phyloP scores from a whole-genome alignment of 805 yeast genomes.

The Nakazawaea wyomingensis region DNA sequence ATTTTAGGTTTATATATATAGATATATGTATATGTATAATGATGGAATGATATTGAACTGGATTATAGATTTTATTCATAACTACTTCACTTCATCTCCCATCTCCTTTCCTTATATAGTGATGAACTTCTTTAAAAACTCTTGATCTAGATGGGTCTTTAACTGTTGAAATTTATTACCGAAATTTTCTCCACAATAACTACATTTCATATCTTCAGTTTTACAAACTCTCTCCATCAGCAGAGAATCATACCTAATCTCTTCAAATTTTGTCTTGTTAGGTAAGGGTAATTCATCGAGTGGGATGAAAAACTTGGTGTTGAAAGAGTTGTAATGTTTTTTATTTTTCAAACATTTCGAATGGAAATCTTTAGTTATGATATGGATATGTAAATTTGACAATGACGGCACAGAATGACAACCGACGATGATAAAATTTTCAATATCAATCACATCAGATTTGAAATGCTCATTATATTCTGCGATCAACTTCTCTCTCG shows the following conservation, averaged over 20 bases:
- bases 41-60: no score
- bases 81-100: no score
- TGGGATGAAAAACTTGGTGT: constrained; percentile 55
- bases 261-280: constrained; percentile 24
- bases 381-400: constrained; percentile 67
- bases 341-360: constrained; percentile 52
- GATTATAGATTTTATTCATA: no score
- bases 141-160: constrained; percentile 35
- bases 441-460: constrained; percentile 24
- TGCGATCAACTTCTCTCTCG: constrained; percentile 20
- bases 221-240: constrained; percentile 32
- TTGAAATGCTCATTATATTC: constrained; percentile 16
- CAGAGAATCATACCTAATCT: constrained; percentile 34
- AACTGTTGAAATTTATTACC: constrained; percentile 36
- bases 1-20: constrained; percentile 1
- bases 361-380: constrained; percentile 59
- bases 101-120: neutral
- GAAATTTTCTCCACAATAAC: constrained; percentile 36
- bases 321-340: constrained; percentile 69
- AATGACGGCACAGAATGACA: constrained; percentile 70
- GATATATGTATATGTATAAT: no score
- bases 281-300: constrained; percentile 44
- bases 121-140: constrained; percentile 21
- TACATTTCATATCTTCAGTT: constrained; percentile 34
- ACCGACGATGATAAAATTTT: constrained; percentile 43